These are phyloP conservation scores for Verticillium klebahnii DNA, from an alignment of 2,329 filamentous ascomycete species.

Conservation along the genomic window DNA sequence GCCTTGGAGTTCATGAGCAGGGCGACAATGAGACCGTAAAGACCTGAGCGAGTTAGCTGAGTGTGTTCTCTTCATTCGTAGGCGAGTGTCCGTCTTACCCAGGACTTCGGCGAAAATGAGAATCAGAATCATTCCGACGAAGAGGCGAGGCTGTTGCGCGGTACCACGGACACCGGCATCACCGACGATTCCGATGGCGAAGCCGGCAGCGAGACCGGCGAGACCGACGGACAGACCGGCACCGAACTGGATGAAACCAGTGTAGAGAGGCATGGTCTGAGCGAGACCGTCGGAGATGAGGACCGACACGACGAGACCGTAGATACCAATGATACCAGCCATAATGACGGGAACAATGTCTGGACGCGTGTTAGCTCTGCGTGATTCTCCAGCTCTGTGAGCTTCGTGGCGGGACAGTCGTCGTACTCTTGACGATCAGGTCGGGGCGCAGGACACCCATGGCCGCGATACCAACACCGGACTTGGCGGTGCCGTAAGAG, in stretches of 20 bases:
- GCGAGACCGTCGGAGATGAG: slow-evolving; percentile 76
- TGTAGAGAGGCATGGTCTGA: slow-evolving; percentile 71
- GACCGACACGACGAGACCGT: slow-evolving; percentile 75
- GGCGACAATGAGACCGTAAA: slow-evolving; percentile 97
- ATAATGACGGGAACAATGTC: slow-evolving; percentile 99
- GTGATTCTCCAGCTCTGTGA: not conserved
- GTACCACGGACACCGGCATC: slow-evolving; percentile 85
- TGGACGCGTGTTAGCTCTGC: slow-evolving; percentile 32
- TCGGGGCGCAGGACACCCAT: slow-evolving; percentile 98
- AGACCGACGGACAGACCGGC: slow-evolving; percentile 79
- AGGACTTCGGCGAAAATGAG: slow-evolving; percentile 99
- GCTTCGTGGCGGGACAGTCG: not conserved
- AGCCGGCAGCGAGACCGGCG: slow-evolving; percentile 77
- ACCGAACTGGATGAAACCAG: slow-evolving; percentile 80
- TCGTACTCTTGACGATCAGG: slow-evolving; percentile 97
- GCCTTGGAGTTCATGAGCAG: slow-evolving; percentile 99
- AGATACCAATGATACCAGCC: slow-evolving; percentile 99
- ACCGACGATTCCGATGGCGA: slow-evolving; percentile 84
- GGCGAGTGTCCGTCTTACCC: slow-evolving; percentile 54
- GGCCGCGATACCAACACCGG: slow-evolving; percentile 94
- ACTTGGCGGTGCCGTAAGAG: slow-evolving; percentile 98
- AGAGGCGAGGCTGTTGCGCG: slow-evolving; percentile 78
- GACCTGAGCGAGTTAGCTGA: slow-evolving; percentile 55
- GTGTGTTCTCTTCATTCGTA: not conserved
- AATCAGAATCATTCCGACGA: slow-evolving; percentile 98